phyloP scores from a whole-genome alignment of 768 basidiomycete genomes.

The Kwoniella dendrophila region DNA sequence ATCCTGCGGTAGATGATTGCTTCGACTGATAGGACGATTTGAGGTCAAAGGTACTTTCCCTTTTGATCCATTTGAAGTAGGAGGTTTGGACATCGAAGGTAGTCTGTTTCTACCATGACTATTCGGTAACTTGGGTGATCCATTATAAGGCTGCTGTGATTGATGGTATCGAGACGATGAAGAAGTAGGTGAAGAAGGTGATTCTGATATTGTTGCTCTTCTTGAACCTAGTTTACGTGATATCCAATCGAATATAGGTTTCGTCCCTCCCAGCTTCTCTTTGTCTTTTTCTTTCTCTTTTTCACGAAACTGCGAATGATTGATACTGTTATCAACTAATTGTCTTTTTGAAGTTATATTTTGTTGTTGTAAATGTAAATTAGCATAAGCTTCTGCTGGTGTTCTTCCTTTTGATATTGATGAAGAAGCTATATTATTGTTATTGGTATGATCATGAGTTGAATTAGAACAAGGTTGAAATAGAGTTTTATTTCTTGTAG shows the following conservation, averaged over 20 bases:
- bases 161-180: not conserved
- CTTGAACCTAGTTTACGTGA: constrained; percentile 41
- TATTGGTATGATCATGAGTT: not conserved
- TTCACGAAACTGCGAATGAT: not conserved
- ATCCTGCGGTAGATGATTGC: no score
- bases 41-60: no score
- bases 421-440: no score
- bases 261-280: constrained; percentile 25
- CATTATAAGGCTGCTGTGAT: not conserved
- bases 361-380: constrained; percentile 23
- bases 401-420: constrained; percentile 15
- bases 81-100: constrained; percentile 8
- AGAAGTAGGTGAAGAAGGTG: constrained; percentile 1
- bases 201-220: constrained; percentile 33
- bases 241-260: constrained; percentile 50
- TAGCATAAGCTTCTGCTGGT: constrained; percentile 40
- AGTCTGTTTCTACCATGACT: constrained; percentile 5
- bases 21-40: no score
- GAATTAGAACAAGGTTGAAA: not conserved
- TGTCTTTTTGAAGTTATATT: not conserved
- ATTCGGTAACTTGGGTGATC: not conserved
- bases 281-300: constrained; percentile 15
- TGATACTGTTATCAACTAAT: not conserved
- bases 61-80: no score
- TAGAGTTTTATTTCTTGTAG: not conserved